Base-by-base conservation (phyloP, 352 stramenopile genomes). In the Phytophthora nicotianae region DNA sequence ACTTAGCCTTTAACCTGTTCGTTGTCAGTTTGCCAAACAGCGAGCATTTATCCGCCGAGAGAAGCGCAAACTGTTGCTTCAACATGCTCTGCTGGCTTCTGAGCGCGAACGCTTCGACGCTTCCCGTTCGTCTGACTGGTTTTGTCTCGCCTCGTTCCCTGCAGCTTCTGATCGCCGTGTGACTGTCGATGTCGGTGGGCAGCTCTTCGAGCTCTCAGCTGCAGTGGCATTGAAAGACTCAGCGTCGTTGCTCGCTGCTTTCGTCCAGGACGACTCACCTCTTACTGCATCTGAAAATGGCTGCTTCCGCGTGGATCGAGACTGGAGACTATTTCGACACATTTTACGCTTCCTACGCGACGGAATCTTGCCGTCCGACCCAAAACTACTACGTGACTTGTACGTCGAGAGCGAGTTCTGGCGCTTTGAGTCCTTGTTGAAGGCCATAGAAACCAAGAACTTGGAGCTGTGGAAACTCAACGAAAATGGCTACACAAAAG, bases 391-490 rank as follows among this genome's bases (percentile, higher is more conserved):
- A 37, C 75, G 77, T 1, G 74, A 75, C 27, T 65, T 91, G 56
- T 95, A 95, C 52, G 65, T 88, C 4, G 84, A 93, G 63, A 86
- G 79, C 59, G 85, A 91, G 47, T 95, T 91, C 68, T 95, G 83
- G 84, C 89, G 85, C 49, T 77, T 95, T 19, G 79, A 88, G 42
- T 88, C 86, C 45, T 58, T 95, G 7, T 79, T 84, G 37, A 82
- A 82, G 26, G 84, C 83, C 2, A 93, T 95, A 43, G 86, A 93
- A 62, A 58, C 75, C 26, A 83, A 81, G 59, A 92, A 91, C 57
- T 72, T 84, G 67, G 72, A 86, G 47, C 19, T 89, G 35, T 75
- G 87, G 58, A 73, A 86, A 46, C 53, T 71, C 38, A 78, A 79
- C 23, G 68, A 79, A 42, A 58, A 60, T 13, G 35, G 35, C 17